Base-by-base conservation (phyloP, 495 filamentous ascomycete genomes). In the Cercophora samala region DNA sequence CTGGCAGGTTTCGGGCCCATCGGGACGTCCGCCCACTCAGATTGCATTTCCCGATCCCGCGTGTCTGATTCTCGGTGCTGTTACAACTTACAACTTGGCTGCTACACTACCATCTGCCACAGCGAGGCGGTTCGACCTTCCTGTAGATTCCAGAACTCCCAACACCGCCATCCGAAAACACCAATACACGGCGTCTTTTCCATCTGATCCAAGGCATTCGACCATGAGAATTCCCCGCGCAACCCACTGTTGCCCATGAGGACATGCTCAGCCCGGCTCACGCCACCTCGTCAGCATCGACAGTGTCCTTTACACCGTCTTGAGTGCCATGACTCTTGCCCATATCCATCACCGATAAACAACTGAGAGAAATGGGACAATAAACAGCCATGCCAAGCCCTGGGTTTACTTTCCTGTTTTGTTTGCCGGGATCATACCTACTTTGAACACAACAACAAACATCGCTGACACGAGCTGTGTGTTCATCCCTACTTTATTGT, bases 1-100 rank as follows among this genome's bases (percentile, higher is more conserved):
- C 22, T 23, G 53, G 53, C 53, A 23, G n/a, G 53, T 56, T 56
- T 56, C 53, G 53, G 53, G 53, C 22, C 53, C 53, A 19, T 56
- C 53, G 53, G 53, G 53, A 8, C 53, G n/a, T 56, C 53, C 53
- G 53, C 22, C n/a, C 53, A 56, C 5, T 5, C n/a, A 9, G 17
- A 56, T 19, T 5, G 53, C n/a, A 56, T 19, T 56, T 23, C n/a
- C 53, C 53, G 53, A 56, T 21, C 22, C n/a, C 53, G 53, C 11
- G n/a, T 23, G 22, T 56, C 53, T 23, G n/a, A 56, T 56, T 23
- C 18, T 56, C 22, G 53, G 5, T 9, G 53, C 22, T 54, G 52
- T 54, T 54, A 54, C 52, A 54, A 54, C 52, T 13, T 54, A 54
- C 4, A 54, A 54, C 52, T 18, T 21, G n/a, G n/a, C n/a, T n/a